These are phyloP conservation scores for Lactarius trivialis DNA, from an alignment of 768 basidiomycete species.

Conservation along the genomic window DNA sequence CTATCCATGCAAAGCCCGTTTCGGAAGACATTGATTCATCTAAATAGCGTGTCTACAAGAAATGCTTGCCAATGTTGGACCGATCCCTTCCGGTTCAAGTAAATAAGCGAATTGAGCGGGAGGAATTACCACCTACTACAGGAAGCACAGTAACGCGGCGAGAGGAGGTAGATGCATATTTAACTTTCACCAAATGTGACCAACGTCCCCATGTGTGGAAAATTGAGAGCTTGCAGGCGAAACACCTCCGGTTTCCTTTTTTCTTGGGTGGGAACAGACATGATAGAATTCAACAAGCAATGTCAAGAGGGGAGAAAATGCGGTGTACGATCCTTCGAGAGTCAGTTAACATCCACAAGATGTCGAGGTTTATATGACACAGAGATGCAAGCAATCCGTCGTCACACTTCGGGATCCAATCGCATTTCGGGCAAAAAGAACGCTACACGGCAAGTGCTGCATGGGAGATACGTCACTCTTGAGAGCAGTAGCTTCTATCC, in stretches of 20 bases:
- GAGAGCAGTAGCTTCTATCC: too few relatives aligned
- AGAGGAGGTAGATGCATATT: slow-evolving; percentile 15
- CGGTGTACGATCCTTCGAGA: not conserved
- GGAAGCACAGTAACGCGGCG: slow-evolving; percentile 18
- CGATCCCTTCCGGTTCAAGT: slow-evolving; percentile 18
- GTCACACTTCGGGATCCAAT: not conserved
- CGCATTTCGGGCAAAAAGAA: not conserved
- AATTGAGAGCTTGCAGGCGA: not conserved
- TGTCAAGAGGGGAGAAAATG: not conserved
- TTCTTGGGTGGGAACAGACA: not conserved
- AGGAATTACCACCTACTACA: slow-evolving; percentile 14
- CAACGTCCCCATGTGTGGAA: not conserved
- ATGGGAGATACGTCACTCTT: not conserved
- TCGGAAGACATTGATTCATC: not conserved
- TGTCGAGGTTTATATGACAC: not conserved
- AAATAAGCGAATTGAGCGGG: not conserved
- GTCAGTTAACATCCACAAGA: not conserved
- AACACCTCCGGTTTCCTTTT: not conserved
- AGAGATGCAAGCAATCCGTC: not conserved
- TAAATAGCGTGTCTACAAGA: not conserved
- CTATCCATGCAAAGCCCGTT: slow-evolving; percentile 31
- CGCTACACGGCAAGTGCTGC: not conserved
- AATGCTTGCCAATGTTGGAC: slow-evolving; percentile 19
- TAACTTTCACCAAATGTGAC: slow-evolving; percentile 15
- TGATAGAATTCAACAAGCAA: too few relatives aligned